Evolutionary conservation across 495 filamentous ascomycete genomes (phyloP), one percentile per base, ranked within the genome.

Genomic region (Clavariopsis aquatica): DNA sequence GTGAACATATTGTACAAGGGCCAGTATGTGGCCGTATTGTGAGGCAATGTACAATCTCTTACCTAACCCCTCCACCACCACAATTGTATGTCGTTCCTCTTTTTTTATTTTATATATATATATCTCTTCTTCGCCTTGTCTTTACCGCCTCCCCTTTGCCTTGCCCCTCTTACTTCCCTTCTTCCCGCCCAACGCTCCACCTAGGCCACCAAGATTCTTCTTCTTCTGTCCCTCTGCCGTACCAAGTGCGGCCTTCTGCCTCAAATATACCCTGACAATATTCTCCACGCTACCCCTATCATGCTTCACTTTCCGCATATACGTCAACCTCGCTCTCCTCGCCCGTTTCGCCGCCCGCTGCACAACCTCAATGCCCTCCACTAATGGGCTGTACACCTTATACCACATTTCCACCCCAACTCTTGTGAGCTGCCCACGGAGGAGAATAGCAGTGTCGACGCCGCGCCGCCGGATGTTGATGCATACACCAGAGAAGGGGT

Each of bases 371-470:
- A 99, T 89, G 60, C 90, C 90, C 70, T 89, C 83, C 52, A 98
- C 87, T 74, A 89, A 90, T 63, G 92, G 92, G 66, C 82, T 87
- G 79, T 91, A 98, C 53, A 96, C 79, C 83, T 98, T 99, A 73
- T 87, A 90, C 84, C 91, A 96, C 91, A 96, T 92, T 84, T 99
- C 94, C n/a, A 96, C 92, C 49, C 91, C 90, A 6, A 94, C 84
- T 57, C 88, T 82, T 46, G 86, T 87, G 57, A 99, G 74, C 66
- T 93, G 84, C 70, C 92, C 93, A 26, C 94, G 82, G 56, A 99
- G 80, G 64, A 96, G 75, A 46, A 98, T 84, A 0, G 87, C 88
- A 6, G 91, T 93, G 75, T 99, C 94, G 24, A 95, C 82, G 64
- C 92, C 93, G 6, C 84, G 83, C 36, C 92, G 81, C 27, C 92